These are phyloP conservation scores for Backusella australiensis DNA, from an alignment of 192 early-diverging fungal genomes.

Conservation along the genomic window DNA sequence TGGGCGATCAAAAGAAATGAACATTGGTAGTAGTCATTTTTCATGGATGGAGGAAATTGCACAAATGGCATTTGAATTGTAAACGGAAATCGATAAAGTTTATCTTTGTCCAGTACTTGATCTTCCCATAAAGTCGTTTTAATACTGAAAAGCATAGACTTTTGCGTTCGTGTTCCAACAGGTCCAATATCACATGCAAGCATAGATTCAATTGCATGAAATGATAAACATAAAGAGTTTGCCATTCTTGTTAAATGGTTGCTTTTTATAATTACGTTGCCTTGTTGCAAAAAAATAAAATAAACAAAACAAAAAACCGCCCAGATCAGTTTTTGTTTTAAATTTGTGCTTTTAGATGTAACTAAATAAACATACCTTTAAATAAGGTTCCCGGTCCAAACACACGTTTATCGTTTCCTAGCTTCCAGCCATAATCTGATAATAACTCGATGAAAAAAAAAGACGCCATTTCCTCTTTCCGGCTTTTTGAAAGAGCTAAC, in stretches of 20 bases:
- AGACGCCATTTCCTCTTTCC: background rate
- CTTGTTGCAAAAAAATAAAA: background rate
- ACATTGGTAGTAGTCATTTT: background rate
- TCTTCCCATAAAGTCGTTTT: background rate
- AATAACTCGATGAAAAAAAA: background rate
- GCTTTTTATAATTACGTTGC: background rate
- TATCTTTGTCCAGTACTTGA: background rate
- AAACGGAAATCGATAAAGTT: background rate
- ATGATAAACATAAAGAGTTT: background rate
- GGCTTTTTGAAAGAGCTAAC: background rate
- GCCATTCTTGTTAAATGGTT: background rate
- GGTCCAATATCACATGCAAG: background rate
- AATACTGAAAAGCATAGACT: background rate
- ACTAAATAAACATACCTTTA: background rate
- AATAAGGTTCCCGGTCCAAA: constrained; percentile 10
- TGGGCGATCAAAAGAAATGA: background rate
- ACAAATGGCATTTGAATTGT: constrained; percentile 7
- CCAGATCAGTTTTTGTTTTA: background rate
- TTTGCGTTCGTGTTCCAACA: background rate
- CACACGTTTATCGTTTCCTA: background rate
- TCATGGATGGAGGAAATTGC: constrained; percentile 10
- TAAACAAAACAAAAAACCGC: background rate
- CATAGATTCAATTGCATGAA: background rate
- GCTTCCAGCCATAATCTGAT: constrained; percentile 1
- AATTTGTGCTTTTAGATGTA: background rate